Evolutionary conservation across 2,329 filamentous ascomycete species (phyloP), one percentile per base, ranked within the genome.

Genomic region (Pseudovirgaria hyperparasitica): DNA sequence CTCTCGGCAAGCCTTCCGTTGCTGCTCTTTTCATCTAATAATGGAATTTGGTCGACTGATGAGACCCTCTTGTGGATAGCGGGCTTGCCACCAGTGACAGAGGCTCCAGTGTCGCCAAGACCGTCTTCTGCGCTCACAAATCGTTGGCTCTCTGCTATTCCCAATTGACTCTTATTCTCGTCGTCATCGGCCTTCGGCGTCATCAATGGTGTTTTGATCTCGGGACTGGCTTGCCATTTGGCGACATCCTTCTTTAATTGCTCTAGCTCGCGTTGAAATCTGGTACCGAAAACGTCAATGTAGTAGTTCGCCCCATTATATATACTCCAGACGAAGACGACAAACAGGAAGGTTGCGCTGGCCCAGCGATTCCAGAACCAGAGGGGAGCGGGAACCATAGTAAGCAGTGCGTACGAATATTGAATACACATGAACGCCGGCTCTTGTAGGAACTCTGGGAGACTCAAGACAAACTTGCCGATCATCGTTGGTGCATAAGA

Each of bases 221-320:
- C n/a, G n/a, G n/a, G n/a, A n/a, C n/a, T n/a, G n/a, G n/a, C n/a
- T 53, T 93, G 85, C 82, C 84, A 92, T 50, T 84, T 87, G 23
- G 76, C 70, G 6, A 98, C 85, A 46, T 98, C 90, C 29, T 72
- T 72, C 56, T 80, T 86, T 58, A 98, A 70, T 27, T 77, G 70
- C 50, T 98, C 86, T 9, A 98, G 65, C 54, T 98, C 90, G 48
- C 87, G 93, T 62, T 98, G 84, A 64, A 98, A 96, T 3, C 86
- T 74, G 44, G 82, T 92, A 28, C 92, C 90, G 50, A 96, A 98
- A 2, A 96, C 82, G 43, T 98, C 90, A 46, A 98, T 96, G 56
- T 98, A 98, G 55, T 81, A 98, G 1, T 86, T 96, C 11, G 90
- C 84, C 17, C 90, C 90, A 42, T 98, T 98, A 61, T 94, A 92